phyloP scores from a whole-genome alignment of 768 basidiomycete species.

The Suillus variegatus region DNA sequence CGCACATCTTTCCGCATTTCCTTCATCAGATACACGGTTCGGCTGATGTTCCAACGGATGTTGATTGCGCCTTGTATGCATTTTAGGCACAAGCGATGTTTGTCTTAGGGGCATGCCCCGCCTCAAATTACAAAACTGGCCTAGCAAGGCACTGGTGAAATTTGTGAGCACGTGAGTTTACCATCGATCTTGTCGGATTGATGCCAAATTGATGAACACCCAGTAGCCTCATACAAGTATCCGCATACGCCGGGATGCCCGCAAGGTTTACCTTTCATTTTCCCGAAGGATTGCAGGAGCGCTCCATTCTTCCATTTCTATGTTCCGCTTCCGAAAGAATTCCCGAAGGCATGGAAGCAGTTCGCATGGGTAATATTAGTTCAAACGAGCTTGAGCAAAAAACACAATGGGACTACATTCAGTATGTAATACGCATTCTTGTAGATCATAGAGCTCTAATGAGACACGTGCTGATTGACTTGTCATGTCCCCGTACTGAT shows the following conservation, averaged over 20 bases:
- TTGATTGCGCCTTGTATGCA: background rate
- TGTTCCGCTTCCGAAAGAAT: background rate
- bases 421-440: constrained; percentile 6
- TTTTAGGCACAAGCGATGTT: background rate
- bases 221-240: background rate
- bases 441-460: background rate
- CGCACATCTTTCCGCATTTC: background rate
- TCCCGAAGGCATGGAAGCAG: background rate
- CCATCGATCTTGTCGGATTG: background rate
- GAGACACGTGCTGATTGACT: background rate
- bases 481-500: background rate
- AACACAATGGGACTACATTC: background rate
- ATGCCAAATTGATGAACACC: background rate
- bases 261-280: background rate
- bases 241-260: background rate
- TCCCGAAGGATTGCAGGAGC: background rate
- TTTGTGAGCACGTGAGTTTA: background rate
- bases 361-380: background rate
- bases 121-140: background rate
- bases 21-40: background rate
- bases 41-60: background rate
- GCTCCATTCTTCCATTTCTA: background rate
- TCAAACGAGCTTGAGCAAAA: background rate
- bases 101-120: background rate
- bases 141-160: background rate